These are phyloP conservation scores for Aspergillus sp. DNA, from an alignment of 2,329 filamentous ascomycete genomes.

Conservation along the genomic window DNA sequence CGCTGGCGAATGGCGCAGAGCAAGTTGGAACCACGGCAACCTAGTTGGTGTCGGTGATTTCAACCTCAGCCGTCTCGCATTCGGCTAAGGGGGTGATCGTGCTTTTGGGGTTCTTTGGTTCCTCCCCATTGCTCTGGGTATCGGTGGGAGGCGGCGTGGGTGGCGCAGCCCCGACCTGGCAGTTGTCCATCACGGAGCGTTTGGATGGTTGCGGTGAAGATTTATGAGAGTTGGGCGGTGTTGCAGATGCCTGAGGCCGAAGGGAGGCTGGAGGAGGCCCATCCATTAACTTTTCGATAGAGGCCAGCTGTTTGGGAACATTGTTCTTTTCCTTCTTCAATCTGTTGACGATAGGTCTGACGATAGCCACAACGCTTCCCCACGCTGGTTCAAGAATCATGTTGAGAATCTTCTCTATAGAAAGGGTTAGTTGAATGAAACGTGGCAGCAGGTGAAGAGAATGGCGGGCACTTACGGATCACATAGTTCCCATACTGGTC, in stretches of 20 bases:
- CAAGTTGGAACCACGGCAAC: slow-evolving; percentile 7
- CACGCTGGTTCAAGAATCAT: no score
- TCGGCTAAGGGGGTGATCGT: slow-evolving; percentile 32
- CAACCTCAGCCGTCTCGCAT: slow-evolving; percentile 27
- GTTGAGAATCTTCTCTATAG: neutral
- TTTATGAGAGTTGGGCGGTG: slow-evolving; percentile 39
- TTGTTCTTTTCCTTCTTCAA: slow-evolving; percentile 55
- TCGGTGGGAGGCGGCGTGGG: slow-evolving; percentile 68
- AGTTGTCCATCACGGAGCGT: slow-evolving; percentile 37
- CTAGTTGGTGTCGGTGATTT: slow-evolving; percentile 25
- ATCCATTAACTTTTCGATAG: slow-evolving; percentile 58
- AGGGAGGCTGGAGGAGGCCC: slow-evolving; percentile 22
- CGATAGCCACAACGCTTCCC: slow-evolving; percentile 11
- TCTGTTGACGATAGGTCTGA: neutral
- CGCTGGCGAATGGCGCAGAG: neutral
- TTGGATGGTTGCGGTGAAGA: slow-evolving; percentile 36
- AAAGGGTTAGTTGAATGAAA: neutral
- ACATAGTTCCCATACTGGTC: slow-evolving; percentile 97
- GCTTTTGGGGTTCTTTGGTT: slow-evolving; percentile 35
- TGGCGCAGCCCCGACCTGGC: slow-evolving; percentile 53
- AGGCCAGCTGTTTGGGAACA: slow-evolving; percentile 64
- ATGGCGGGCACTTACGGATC: slow-evolving; percentile 66
- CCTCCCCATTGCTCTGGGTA: slow-evolving; percentile 60
- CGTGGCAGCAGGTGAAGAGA: neutral
- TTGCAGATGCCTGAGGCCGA: slow-evolving; percentile 32